Evolutionary conservation across 257 asterid genomes (phyloP), one percentile per base, ranked within the genome.

Genomic region (Schizonepeta tenuifolia): DNA sequence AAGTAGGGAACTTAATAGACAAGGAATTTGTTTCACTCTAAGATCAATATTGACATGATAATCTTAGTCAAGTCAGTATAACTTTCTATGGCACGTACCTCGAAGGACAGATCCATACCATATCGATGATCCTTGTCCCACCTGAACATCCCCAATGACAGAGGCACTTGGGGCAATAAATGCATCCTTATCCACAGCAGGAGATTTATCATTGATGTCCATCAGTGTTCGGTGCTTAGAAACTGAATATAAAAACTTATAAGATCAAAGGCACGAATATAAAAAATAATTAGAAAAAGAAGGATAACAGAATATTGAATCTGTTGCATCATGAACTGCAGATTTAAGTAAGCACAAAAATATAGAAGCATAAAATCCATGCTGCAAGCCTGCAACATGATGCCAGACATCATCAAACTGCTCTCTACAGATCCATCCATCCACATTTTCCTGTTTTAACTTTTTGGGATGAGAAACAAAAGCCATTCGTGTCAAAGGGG

Each of bases 61-160:
- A 24, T 38, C 31, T 49, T 60, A 21, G 61, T 47, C 24, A 18
- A 63, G 28, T 59, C 10, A 10, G 24, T 21, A 7, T 17, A 49
- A 20, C 24, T 40, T 64, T 33, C 38, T 56, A 49, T 50, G 63
- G 35, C 18, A 15, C 85, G 38, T 65, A 91, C 96, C 96, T 87
- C 95, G 85, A 69, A 89, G 87, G 75, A 91, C 97, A 43, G 93
- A 84, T 75, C 97, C 93, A 68, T 89, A 89, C 97, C 97, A 89
- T 79, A 91, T 80, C 7, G 97, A 91, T 76, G 97, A 84, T 54
- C 85, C 86, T 69, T 57, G 85, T 53, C 97, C 95, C 43, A 91
- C 85, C 77, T 75, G 86, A 57, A 89, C 97, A 46, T 91, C 90
- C 70, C 96, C 97, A 51, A 83, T 91, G 73, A 91, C 79, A 3